Percentiles rank a stretch among this genome's conserved stretches.
Conservation (phyloP, 805 yeast species). For the Ogataea saltuana region DNA sequence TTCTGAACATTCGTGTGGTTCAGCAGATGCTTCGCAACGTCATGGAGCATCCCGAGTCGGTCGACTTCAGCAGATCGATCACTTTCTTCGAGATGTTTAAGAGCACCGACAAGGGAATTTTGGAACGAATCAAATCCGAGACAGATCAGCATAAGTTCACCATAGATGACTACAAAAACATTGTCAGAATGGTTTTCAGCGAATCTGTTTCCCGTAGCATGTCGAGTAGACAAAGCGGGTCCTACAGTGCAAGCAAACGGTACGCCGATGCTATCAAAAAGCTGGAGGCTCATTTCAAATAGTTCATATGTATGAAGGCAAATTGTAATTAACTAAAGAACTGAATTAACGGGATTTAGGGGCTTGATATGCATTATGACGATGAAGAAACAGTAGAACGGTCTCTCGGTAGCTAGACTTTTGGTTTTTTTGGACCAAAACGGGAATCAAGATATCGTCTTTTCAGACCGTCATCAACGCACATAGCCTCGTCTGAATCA, state of each 20-base stretch:
- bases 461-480: slow-evolving; percentile 17
- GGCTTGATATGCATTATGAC: too few relatives aligned
- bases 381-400: too few relatives aligned
- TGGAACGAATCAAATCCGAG: slow-evolving; percentile 40
- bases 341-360: too few relatives aligned
- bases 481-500: slow-evolving; percentile 19
- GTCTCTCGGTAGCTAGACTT: slow-evolving; percentile 7
- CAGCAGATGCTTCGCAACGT: slow-evolving; percentile 70
- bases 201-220: slow-evolving; percentile 33
- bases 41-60: slow-evolving; percentile 49
- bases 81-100: slow-evolving; percentile 59
- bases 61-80: slow-evolving; percentile 54
- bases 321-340: too few relatives aligned
- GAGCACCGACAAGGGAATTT: slow-evolving; percentile 46
- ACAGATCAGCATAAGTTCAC: slow-evolving; percentile 30
- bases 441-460: slow-evolving; percentile 18
- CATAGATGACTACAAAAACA: slow-evolving; percentile 47
- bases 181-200: slow-evolving; percentile 54
- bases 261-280: slow-evolving; percentile 27
- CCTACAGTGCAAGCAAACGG: slow-evolving; percentile 29
- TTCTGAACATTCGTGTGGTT: slow-evolving; percentile 61
- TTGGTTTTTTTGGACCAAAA: slow-evolving; percentile 10
- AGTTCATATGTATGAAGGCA: too few relatives aligned
- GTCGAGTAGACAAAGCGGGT: slow-evolving; percentile 22
- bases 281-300: slow-evolving; percentile 18